phyloP scores from a whole-genome alignment of 1,139 yeast species.

The Suhomyces bolitotheri region DNA sequence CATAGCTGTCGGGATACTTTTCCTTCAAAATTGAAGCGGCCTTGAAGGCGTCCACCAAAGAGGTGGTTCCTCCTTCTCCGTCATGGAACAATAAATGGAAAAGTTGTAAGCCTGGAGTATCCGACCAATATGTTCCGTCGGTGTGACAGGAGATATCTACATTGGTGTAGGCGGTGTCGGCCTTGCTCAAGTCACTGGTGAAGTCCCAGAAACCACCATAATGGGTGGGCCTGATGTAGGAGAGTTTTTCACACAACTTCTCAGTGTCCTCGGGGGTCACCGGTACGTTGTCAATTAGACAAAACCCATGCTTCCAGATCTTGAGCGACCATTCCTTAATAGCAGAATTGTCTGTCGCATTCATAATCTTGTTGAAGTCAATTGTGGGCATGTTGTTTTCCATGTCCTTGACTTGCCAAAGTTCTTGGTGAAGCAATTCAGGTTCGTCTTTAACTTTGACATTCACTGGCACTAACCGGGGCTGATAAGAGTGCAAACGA shows the following conservation, averaged over 20 bases:
- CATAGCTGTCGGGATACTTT: conserved; percentile 55
- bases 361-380: conserved; percentile 50
- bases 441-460: conserved; percentile 31
- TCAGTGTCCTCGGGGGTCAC: conserved; percentile 63
- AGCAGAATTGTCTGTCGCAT: conserved; percentile 40
- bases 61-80: conserved; percentile 74
- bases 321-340: conserved; percentile 61
- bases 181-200: conserved; percentile 68
- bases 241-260: conserved; percentile 56
- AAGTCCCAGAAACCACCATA: conserved; percentile 85
- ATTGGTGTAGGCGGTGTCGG: conserved; percentile 76
- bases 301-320: conserved; percentile 62
- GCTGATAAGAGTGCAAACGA: conserved; percentile 57
- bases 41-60: conserved; percentile 68
- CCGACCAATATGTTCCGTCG: conserved; percentile 80
- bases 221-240: conserved; percentile 70
- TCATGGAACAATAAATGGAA: conserved; percentile 68
- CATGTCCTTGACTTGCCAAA: conserved; percentile 56
- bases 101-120: conserved; percentile 73
- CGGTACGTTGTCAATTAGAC: conserved; percentile 65
- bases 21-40: conserved; percentile 55
- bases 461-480: conserved; percentile 39
- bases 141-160: conserved; percentile 68
- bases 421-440: conserved; percentile 29
- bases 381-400: conserved; percentile 51